Evolutionary conservation across 2,329 filamentous ascomycete species (phyloP), one percentile per base, ranked within the genome.

Genomic region (Colletotrichum incanum): DNA sequence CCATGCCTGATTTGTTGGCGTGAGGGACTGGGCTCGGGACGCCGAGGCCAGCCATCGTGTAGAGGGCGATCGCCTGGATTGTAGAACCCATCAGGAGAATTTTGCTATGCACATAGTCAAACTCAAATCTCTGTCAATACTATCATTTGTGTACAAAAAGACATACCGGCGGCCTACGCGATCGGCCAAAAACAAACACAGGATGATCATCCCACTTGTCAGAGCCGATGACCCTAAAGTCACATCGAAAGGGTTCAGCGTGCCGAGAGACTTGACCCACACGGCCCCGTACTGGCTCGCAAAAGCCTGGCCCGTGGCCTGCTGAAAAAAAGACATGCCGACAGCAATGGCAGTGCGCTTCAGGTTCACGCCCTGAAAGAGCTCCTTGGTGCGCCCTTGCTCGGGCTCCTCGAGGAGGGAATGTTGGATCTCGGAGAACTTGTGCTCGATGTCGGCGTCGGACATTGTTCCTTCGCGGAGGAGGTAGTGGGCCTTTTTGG

Each of bases 211-310:
- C 8, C 52, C 63, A 11, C 60, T 67, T 20, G 34, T 58, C 20
- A 68, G 49, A 8, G 68, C 68, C 64, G 63, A 62, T 8, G 68
- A 71, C 39, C 58, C 60, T 8, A 76, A 64, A 1, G 75, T 75
- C 41, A 81, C 73, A 16, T 72, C 73, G 45, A 79, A 80, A 3
- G 78, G 78, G 60, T 79, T 77, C 26, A 80, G 62, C 3, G 78
- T 79, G 4, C 76, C 76, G 2, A 82, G 63, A 0, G 70, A 74
- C 65, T 79, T 78, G 70, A 78, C 75, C 64, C 78, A 81, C 7
- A 81, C 55, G 28, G 74, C 72, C n/a, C 74, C 74, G 49, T 76
- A 76, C 20, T 74, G 73, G 56, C 73, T 74, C 3, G 68, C 73
- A 39, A 76, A 76, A 20, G 74, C 71, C 50, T 75, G 70, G 39